phyloP scores from a whole-genome alignment of 352 stramenopile species.

The Phytophthora podocarpi region DNA sequence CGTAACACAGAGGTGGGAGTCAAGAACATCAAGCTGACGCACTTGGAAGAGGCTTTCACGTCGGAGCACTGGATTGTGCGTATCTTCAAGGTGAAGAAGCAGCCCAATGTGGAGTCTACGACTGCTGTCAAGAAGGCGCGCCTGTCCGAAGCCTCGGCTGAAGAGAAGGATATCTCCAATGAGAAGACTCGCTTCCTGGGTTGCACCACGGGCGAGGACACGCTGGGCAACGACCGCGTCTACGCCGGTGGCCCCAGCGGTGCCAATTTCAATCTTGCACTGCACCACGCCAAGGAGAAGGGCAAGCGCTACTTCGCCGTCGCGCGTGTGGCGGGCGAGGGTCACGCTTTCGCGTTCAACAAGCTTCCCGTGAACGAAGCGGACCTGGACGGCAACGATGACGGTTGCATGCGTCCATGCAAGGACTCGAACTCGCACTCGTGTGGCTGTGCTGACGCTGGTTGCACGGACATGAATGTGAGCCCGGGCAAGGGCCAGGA shows the following conservation, averaged over 20 bases:
- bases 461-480: conserved; percentile 77
- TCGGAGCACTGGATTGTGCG: conserved; percentile 96
- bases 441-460: conserved; percentile 86
- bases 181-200: conserved; percentile 86
- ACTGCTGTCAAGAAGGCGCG: conserved; percentile 69
- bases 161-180: conserved; percentile 62
- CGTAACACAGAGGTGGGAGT: conserved; percentile 89
- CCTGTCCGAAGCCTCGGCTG: conserved; percentile 50
- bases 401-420: conserved; percentile 79
- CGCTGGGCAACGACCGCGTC: conserved; percentile 84
- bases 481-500: conserved; percentile 77
- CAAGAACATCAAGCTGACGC: conserved; percentile 91
- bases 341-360: conserved; percentile 92
- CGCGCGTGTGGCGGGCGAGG: conserved; percentile 75
- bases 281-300: conserved; percentile 83
- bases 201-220: conserved; percentile 82
- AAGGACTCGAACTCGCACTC: conserved; percentile 75
- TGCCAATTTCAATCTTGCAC: conserved; percentile 91
- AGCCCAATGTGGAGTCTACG: conserved; percentile 79
- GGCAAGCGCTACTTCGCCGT: conserved; percentile 90
- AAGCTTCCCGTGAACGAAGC: conserved; percentile 68
- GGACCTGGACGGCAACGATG: conserved; percentile 80
- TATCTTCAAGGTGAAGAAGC: conserved; percentile 95
- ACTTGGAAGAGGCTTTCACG: conserved; percentile 94
- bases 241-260: conserved; percentile 89